Evolutionary conservation across 2,329 filamentous ascomycete genomes (phyloP).

Genomic region (Penicillium griseofulvum): DNA sequence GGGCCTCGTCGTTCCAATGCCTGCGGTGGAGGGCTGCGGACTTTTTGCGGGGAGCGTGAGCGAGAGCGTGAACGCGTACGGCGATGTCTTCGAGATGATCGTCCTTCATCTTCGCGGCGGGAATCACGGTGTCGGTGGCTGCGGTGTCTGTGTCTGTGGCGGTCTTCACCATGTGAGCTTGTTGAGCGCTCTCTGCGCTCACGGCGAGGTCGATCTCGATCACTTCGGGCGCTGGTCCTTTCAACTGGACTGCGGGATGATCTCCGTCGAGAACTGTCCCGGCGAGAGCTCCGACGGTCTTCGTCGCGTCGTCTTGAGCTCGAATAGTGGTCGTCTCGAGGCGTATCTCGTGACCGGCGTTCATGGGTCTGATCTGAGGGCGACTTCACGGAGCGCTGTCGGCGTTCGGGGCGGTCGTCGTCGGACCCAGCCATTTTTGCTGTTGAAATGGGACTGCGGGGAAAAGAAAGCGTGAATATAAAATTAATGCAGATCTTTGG

Average conservation of each 20-base stretch:
- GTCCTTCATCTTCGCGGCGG: conserved; percentile 23
- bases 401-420: conserved; percentile 20
- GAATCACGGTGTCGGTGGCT: conserved; percentile 30
- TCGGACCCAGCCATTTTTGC: conserved; percentile 28
- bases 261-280: conserved; percentile 23
- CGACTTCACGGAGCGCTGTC: conserved; percentile 22
- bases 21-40: conserved; percentile 26
- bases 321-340: conserved; percentile 21
- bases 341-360: conserved; percentile 22
- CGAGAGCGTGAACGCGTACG: conserved; percentile 25
- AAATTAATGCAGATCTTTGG: neutral
- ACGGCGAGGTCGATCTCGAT: conserved; percentile 22
- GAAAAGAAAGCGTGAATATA: neutral
- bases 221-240: conserved; percentile 19
- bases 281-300: conserved; percentile 28
- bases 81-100: conserved; percentile 24
- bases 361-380: conserved; percentile 22
- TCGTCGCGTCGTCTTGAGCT: conserved; percentile 28
- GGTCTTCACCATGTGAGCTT: conserved; percentile 25
- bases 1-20: conserved; percentile 39
- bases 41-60: conserved; percentile 26
- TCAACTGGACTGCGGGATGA: conserved; percentile 17
- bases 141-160: conserved; percentile 27
- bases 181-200: conserved; percentile 26
- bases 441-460: neutral